These are phyloP conservation scores for Penicillium sp. DNA, from an alignment of 2,329 filamentous ascomycete genomes.

Conservation along the genomic window DNA sequence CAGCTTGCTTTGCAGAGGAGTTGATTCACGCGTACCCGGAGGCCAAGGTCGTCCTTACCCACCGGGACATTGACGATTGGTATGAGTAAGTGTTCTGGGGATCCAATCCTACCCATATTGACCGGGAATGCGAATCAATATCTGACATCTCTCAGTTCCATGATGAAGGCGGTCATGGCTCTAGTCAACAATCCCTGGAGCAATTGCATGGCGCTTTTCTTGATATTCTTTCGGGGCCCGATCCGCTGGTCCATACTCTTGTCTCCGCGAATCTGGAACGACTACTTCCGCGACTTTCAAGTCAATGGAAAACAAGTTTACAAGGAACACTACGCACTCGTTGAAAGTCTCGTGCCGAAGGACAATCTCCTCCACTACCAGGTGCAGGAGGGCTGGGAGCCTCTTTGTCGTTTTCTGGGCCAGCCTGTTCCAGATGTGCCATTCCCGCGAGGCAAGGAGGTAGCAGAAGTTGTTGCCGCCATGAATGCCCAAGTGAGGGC, in stretches of 20 bases:
- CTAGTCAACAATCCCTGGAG: neutral
- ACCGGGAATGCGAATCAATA: too few species aligned
- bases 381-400: neutral
- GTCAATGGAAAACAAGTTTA: neutral
- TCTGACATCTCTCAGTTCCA: too few species aligned
- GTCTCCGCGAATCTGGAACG: neutral
- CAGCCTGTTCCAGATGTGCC: conserved; percentile 1
- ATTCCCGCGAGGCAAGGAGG: neutral
- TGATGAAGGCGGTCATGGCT: neutral
- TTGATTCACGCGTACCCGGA: conserved; percentile 22
- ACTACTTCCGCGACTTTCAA: neutral
- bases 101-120: neutral
- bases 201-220: neutral
- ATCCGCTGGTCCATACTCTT: neutral
- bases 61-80: conserved; percentile 8
- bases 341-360: neutral
- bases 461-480: neutral
- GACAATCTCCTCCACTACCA: conserved; percentile 1
- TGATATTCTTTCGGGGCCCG: conserved; percentile 9
- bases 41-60: conserved; percentile 20
- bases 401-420: conserved; percentile 5
- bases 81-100: neutral
- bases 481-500: neutral
- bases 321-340: conserved; percentile 2
- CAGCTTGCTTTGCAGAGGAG: conserved; percentile 17